Evolutionary conservation across 306 rosid species (phyloP), one percentile per base, ranked within the genome.

Genomic region (Cucumis melo): DNA sequence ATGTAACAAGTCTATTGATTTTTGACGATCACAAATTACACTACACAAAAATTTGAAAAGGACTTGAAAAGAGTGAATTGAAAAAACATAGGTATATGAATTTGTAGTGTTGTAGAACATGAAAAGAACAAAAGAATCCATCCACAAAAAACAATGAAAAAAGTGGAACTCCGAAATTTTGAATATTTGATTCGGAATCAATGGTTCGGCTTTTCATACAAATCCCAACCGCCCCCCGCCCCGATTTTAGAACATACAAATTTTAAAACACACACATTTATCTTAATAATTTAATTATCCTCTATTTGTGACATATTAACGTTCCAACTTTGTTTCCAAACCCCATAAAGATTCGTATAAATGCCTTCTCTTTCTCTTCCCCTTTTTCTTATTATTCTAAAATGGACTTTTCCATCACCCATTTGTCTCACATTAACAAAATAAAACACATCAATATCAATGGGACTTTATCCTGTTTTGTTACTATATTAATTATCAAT

Each of bases 141-240:
- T 1, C 29, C 29, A 2, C 29, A 27, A 2, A 2, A 1, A 27
- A 27, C 2, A 36, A 36, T n/a, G n/a, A 4, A 6, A 36, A 36
- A 36, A 6, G 76, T 50, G 44, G 76, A 72, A 60, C 76, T 44
- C 76, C 76, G 17, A 72, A 27, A 72, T 50, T 74, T 74, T 55
- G 78, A 75, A 54, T 3, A 38, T 12, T 36, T 38, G 34, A 54
- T 41, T 66, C 77, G 2, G n/a, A 71, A 71, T 27, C 76, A 16
- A 67, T 23, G 76, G 76, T 50, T 44, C 76, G 76, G 29, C 76
- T 72, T 72, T 72, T 50, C 24, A 72, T 50, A 50, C 44, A 48
- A 27, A 27, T n/a, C 29, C 29, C 29, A 27, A n/a, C n/a, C n/a
- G n/a, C 29, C 27, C 16, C 60, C 60, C 60, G 44, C 73, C 73